phyloP scores from a whole-genome alignment of 331 rosid genomes.

The Phaseolus coccineus region DNA sequence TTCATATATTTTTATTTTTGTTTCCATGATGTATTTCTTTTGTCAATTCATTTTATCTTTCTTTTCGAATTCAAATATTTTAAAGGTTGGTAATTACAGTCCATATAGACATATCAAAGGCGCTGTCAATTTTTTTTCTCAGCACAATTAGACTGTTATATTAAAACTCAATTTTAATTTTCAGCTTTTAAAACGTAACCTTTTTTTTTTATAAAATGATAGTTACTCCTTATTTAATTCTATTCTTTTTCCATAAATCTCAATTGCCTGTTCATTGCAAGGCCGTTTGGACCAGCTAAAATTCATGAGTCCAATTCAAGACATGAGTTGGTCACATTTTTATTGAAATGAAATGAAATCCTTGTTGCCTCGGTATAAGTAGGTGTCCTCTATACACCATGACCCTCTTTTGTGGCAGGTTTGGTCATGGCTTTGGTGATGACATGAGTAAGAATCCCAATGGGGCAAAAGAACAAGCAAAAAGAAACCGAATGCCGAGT shows the following conservation, averaged over 20 bases:
- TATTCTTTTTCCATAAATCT: neutral
- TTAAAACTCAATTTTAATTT: too few species aligned
- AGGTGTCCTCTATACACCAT: constrained; percentile 36
- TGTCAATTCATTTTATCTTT: too few species aligned
- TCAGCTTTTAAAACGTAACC: too few species aligned
- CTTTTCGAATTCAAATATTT: too few species aligned
- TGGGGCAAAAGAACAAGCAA: constrained; percentile 86
- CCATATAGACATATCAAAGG: neutral
- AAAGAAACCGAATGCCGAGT: constrained; percentile 87
- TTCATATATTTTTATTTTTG: neutral
- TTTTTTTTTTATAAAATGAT: neutral
- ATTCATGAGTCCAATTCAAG: constrained; percentile 15
- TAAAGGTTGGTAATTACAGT: neutral
- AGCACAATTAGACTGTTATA: neutral
- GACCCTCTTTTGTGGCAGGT: constrained; percentile 49
- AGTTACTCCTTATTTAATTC: neutral
- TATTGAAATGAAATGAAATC: constrained; percentile 14
- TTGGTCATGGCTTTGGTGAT: constrained; percentile 78
- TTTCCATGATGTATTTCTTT: too few species aligned
- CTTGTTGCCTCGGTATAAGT: constrained; percentile 15
- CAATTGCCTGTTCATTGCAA: neutral
- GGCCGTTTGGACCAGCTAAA: constrained; percentile 1
- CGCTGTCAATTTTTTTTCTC: too few species aligned
- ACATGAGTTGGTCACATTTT: neutral
- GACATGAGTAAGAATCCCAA: constrained; percentile 84